Base-by-base conservation (phyloP, 768 basidiomycete genomes). In the Kwoniella sp. region DNA sequence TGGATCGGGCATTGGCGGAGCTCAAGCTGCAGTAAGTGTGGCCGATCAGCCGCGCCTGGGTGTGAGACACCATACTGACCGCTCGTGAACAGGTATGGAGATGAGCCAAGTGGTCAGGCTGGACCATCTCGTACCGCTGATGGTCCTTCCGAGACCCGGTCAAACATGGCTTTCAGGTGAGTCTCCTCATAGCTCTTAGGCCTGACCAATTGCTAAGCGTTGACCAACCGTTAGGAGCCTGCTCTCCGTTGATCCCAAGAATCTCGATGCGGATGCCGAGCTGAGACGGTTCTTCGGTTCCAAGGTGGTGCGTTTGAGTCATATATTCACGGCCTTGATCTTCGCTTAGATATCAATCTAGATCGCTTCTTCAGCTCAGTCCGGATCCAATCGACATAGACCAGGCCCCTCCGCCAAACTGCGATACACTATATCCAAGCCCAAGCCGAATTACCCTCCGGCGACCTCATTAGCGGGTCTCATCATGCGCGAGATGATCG, bases 271-370 rank as follows among this genome's bases (percentile, higher is more conserved):
- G 10, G 90, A 93, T 53, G 85, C 86, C 0, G 95, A 99, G 69
- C 81, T 98, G 75, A 84, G 87, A 49, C 85, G 84, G 58, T 93
- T 96, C 79, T 99, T 99, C 68, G 93, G 93, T 1, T 81, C 88
- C 17, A 87, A 85, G 65, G 91, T 95, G 51, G 81, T 96, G 8
- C 81, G 71, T 71, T 26, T 23, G 9, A 22, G 11, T 23, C 40
- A 36, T 12, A 17, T 32, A 22, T 26, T 43, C 32, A 3, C 19
- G 17, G 19, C 32, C 17, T 19, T 28, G 10, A n/a, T n/a, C n/a
- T n/a, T n/a, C n/a, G n/a, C n/a, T n/a, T n/a, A n/a, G n/a, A 38
- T n/a, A 75, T 45, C 32, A 36, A 11, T 0, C 34, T 17, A 63
- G 62, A 62, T 65, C 38, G 57, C 64, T 8, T 65, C 64, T 19